phyloP scores from a whole-genome alignment of 768 basidiomycete genomes.

The Gelatoporia subvermispora region DNA sequence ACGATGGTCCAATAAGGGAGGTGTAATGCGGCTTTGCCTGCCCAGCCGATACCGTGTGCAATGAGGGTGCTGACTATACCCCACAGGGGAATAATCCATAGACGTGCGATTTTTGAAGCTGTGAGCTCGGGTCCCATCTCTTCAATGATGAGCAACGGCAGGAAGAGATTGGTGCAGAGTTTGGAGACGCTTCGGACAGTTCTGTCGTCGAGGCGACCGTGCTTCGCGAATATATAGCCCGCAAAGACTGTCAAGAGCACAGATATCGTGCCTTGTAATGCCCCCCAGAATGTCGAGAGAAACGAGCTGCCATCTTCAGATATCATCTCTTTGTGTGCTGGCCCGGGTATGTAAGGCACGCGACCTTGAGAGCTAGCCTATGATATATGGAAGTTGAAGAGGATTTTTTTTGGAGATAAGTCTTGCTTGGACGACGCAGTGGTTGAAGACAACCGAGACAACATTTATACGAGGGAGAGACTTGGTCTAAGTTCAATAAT shows the following conservation, averaged over 20 bases:
- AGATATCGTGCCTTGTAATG: constrained; percentile 24
- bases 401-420: too few species aligned
- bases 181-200: constrained; percentile 21
- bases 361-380: too few species aligned
- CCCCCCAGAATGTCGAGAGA: constrained; percentile 19
- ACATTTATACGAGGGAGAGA: too few species aligned
- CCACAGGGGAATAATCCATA: constrained; percentile 26
- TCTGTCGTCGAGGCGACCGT: constrained; percentile 14
- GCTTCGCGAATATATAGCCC: constrained; percentile 19
- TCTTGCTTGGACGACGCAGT: too few species aligned
- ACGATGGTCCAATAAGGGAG: constrained; percentile 26
- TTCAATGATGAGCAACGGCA: constrained; percentile 26
- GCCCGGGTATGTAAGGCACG: too few species aligned
- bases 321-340: too few species aligned
- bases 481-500: too few species aligned
- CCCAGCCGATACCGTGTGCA: constrained; percentile 23
- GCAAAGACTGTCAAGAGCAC: constrained; percentile 25
- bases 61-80: constrained; percentile 21
- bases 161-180: constrained; percentile 24
- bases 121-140: constrained; percentile 27
- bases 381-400: too few species aligned
- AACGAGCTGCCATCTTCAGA: constrained; percentile 8
- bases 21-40: constrained; percentile 13
- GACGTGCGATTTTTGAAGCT: constrained; percentile 8
- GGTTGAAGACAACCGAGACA: too few species aligned